Percentiles rank a stretch among this genome's conserved stretches.
Conservation (phyloP, 768 basidiomycete species). For the Solioccasus polychromus region DNA sequence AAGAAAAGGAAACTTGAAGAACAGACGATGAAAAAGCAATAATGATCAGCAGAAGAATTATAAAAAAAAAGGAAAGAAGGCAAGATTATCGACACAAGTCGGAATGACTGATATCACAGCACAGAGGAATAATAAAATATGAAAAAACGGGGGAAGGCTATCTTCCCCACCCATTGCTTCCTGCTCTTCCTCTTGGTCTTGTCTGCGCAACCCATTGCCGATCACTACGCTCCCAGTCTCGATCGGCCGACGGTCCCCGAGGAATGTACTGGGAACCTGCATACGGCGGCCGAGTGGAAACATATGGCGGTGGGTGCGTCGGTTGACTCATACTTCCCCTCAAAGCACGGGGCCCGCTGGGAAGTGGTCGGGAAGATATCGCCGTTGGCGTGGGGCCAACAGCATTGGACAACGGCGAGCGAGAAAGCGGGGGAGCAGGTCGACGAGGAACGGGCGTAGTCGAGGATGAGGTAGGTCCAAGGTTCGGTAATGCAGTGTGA, state of each 20-base stretch:
- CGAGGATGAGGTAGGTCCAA: constrained; percentile 23
- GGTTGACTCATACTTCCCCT: constrained; percentile 27
- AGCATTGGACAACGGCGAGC: constrained; percentile 27
- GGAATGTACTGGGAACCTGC: constrained; percentile 38
- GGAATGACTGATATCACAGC: constrained; percentile 9
- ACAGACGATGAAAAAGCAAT: constrained; percentile 30
- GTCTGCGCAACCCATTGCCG: constrained; percentile 29
- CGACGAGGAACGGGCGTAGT: constrained; percentile 27
- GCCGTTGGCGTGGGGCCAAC: constrained; percentile 19
- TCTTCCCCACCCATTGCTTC: constrained; percentile 37
- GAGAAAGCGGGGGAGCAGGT: constrained; percentile 30
- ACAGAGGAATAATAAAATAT: constrained; percentile 10
- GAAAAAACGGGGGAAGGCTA: constrained; percentile 6
- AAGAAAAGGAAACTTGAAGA: constrained; percentile 4
- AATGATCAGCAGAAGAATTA: constrained; percentile 28
- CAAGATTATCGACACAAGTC: constrained; percentile 3
- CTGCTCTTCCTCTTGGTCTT: constrained; percentile 32
- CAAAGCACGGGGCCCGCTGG: constrained; percentile 41
- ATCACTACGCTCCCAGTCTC: constrained; percentile 50
- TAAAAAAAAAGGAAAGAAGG: constrained; percentile 1
- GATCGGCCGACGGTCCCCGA: constrained; percentile 51
- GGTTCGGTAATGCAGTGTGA: constrained; percentile 23
- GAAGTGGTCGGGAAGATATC: constrained; percentile 31
- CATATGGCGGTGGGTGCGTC: constrained; percentile 18
- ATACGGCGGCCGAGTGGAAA: constrained; percentile 20